phyloP scores from a whole-genome alignment of 2,329 filamentous ascomycete species.

The Botrytis elliptica region DNA sequence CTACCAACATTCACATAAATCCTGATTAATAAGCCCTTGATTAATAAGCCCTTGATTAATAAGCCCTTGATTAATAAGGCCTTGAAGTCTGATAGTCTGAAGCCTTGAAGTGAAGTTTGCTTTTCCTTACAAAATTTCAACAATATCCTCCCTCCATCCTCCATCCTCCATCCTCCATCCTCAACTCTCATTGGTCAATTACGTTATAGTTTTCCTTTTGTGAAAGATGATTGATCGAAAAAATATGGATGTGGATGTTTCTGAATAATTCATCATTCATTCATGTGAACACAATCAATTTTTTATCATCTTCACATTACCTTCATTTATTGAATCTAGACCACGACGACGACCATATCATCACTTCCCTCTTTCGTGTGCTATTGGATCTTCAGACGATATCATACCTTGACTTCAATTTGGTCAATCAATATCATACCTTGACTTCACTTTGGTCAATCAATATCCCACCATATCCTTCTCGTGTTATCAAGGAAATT shows the following conservation, averaged over 20 bases:
- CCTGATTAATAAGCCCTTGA: too few relatives aligned
- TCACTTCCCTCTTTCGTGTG: not conserved
- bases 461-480: too few relatives aligned
- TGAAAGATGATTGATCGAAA: not conserved
- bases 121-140: not conserved
- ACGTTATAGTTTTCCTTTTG: not conserved
- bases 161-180: not conserved
- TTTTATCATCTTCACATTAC: not conserved
- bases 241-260: not conserved
- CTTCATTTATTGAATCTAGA: not conserved
- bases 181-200: not conserved
- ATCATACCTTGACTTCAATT: too few relatives aligned
- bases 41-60: too few relatives aligned
- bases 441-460: too few relatives aligned
- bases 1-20: too few relatives aligned
- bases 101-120: not conserved
- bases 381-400: not conserved
- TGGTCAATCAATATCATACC: too few relatives aligned
- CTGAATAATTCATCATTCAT: not conserved
- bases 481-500: not conserved
- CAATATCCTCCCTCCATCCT: not conserved
- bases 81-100: too few relatives aligned
- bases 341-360: not conserved
- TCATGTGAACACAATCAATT: constrained; percentile 5
- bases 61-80: too few relatives aligned